Percentiles rank a stretch among this genome's conserved stretches.
phyloP scores from a whole-genome alignment of 2,329 filamentous ascomycete species.

The Penicillium brevicompactum region DNA sequence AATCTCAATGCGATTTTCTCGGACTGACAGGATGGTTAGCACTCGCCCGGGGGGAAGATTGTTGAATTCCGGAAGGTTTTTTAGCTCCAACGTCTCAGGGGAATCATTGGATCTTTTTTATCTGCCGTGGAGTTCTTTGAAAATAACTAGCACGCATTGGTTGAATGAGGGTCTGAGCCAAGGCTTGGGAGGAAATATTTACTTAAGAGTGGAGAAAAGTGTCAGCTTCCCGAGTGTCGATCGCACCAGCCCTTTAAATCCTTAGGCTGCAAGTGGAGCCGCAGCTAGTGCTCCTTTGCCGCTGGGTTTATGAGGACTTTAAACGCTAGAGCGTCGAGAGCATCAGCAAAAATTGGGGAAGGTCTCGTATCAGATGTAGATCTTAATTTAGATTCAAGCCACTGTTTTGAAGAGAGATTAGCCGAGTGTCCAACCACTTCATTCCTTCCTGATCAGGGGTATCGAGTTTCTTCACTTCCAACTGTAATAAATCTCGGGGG shows the following conservation, averaged over 20 bases:
- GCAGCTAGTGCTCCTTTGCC: neutral
- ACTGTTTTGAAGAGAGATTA: neutral
- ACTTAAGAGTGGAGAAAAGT: constrained; percentile 3
- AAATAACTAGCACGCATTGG: neutral
- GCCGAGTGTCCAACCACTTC: neutral
- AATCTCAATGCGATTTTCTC: neutral
- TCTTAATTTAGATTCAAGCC: constrained; percentile 6
- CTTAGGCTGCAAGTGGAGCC: neutral
- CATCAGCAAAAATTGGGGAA: neutral
- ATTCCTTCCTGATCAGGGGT: neutral
- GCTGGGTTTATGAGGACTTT: neutral
- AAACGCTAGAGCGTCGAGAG: neutral
- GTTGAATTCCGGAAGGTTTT: neutral
- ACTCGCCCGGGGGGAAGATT: neutral
- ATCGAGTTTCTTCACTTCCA: neutral
- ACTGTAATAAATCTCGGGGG: neutral
- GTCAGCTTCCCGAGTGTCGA: constrained; percentile 13
- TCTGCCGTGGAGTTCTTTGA: neutral
- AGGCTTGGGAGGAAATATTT: neutral
- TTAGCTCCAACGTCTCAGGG: neutral
- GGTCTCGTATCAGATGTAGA: constrained; percentile 8
- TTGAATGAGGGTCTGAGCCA: neutral
- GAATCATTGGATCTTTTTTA: neutral
- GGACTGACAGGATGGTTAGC: constrained; percentile 1
- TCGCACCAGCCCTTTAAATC: constrained; percentile 7